Conservation (phyloP, 139 green algal genomes). For the Gonium pectorale region DNA sequence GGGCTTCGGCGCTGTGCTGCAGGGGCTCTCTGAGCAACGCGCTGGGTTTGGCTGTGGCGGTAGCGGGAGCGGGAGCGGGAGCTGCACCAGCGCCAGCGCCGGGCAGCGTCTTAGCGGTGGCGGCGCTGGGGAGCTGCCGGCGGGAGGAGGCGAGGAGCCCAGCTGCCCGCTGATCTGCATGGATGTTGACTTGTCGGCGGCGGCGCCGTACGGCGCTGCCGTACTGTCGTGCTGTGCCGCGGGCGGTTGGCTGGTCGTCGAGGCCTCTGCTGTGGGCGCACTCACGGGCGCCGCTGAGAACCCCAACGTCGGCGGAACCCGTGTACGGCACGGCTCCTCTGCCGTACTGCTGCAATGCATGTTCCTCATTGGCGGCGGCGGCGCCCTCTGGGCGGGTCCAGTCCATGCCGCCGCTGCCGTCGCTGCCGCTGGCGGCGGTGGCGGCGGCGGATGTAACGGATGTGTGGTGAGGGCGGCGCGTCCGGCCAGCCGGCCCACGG, state of each 20-base stretch:
- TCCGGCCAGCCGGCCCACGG: background rate
- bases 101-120: background rate
- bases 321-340: background rate
- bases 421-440: background rate
- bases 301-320: background rate
- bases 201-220: background rate
- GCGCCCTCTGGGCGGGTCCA: background rate
- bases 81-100: background rate
- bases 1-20: background rate
- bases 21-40: background rate
- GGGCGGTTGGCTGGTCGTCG: background rate
- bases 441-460: background rate
- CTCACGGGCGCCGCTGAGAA: background rate
- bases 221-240: background rate
- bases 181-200: background rate
- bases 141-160: no score
- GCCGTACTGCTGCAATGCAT: background rate
- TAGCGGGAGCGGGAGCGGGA: background rate
- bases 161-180: background rate
- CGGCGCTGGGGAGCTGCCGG: background rate
- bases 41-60: background rate
- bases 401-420: background rate
- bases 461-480: background rate
- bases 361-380: background rate
- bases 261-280: background rate